Evolutionary conservation across 805 yeast genomes (phyloP), one percentile per base, ranked within the genome.

Genomic region (Candida suzukii): DNA sequence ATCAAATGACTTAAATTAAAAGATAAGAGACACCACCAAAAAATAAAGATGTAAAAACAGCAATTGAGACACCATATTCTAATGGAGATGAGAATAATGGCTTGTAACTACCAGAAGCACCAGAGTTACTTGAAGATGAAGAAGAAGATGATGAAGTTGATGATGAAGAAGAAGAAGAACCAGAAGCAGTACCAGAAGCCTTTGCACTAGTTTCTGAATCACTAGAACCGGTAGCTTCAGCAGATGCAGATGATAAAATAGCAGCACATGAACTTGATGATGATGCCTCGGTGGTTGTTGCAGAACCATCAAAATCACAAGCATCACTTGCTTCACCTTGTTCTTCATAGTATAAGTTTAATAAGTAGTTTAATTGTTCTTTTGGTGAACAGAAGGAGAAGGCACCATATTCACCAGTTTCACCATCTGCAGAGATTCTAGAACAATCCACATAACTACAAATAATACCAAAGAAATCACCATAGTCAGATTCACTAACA

Each of bases 221-320:
- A n/a, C n/a, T n/a, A n/a, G n/a, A n/a, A n/a, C n/a, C 17, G 52
- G 59, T 56, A 41, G 73, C 73, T 28, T 70, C 61, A 40, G 62
- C 48, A 48, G 75, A 71, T 40, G 75, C 76, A 34, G 73, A 57
- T 35, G 63, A 54, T 46, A 75, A 54, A 46, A 71, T 54, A 25
- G 77, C 66, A 22, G 74, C 50, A 66, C 88, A 81, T 27, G 55
- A 37, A 19, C 76, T 63, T 29, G 70, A 70, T 28, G 73, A 58
- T 42, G 65, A 64, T 27, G 73, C 58, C 42, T 65, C 64, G 35
- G 64, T 51, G 41, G 57, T 56, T 41, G 82, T 55, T 28, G 90
- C 93, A 43, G 81, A 71, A 41, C 95, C 91, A 42, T 58, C 58
- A 61, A 83, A 86, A 60, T 75, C 77, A 67, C 95, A 86, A 43